phyloP scores from a whole-genome alignment of 345 rosid genomes.

The Isatis tinctoria region DNA sequence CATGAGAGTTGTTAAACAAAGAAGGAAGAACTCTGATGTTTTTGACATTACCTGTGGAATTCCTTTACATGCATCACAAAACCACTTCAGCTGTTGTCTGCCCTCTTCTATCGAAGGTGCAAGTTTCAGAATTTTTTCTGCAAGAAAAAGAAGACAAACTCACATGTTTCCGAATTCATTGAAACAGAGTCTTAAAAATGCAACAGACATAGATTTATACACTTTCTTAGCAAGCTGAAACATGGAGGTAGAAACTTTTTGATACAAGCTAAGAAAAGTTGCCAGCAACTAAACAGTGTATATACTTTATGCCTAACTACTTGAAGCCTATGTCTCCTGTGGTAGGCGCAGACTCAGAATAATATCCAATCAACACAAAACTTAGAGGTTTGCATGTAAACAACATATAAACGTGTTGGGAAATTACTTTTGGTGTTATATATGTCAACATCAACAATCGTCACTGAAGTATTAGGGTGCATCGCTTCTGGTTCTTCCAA shows the following conservation, averaged over 20 bases:
- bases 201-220: neutral
- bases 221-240: neutral
- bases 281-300: no score
- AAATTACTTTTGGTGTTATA: constrained; percentile 66
- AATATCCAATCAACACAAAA: constrained; percentile 36
- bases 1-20: constrained; percentile 2
- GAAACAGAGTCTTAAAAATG: neutral
- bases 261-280: neutral
- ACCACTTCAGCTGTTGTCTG: constrained; percentile 69
- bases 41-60: constrained; percentile 60
- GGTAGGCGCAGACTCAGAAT: constrained; percentile 37
- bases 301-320: no score
- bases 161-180: neutral
- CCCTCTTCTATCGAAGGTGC: constrained; percentile 70
- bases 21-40: neutral
- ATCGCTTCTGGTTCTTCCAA: constrained; percentile 67
- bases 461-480: constrained; percentile 71
- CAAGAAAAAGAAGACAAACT: neutral
- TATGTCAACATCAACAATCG: constrained; percentile 63
- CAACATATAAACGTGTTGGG: constrained; percentile 12
- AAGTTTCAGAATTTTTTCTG: constrained; percentile 77
- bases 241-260: neutral
- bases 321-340: constrained; percentile 61
- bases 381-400: constrained; percentile 13
- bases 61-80: constrained; percentile 95